A percentile compares a stretch with the other conserved stretches of the same genome.
phyloP scores from a whole-genome alignment of 1,284 basidiomycete species.

The Rhodotorula sp. region DNA sequence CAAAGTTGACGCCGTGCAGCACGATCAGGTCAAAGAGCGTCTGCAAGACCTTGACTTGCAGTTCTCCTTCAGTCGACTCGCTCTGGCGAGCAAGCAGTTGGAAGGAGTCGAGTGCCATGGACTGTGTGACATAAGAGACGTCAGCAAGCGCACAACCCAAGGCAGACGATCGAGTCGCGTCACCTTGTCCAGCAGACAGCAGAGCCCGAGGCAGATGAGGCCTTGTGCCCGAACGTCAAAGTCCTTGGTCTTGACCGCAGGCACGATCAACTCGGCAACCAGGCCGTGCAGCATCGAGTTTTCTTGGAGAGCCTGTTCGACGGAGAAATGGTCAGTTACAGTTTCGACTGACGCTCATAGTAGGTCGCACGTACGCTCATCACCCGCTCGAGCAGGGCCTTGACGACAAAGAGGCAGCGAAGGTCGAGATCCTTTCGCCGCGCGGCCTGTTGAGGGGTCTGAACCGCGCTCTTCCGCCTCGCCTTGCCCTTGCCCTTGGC shows the following conservation, averaged over 20 bases:
- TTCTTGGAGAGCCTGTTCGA: conserved; percentile 74
- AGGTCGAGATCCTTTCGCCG: conserved; percentile 71
- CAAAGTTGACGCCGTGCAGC: conserved; percentile 80
- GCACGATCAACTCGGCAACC: conserved; percentile 83
- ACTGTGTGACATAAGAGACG: conserved; percentile 51
- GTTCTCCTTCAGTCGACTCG: conserved; percentile 68
- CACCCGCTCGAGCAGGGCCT: conserved; percentile 85
- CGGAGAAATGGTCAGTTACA: too few species aligned
- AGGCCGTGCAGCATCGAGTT: conserved; percentile 91
- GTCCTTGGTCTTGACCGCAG: conserved; percentile 84
- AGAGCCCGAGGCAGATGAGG: conserved; percentile 78
- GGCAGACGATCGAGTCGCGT: conserved; percentile 30
- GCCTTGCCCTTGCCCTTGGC: conserved; percentile 21
- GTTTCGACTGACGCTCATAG: not conserved
- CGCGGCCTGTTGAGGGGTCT: conserved; percentile 57
- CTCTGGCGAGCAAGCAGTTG: conserved; percentile 85
- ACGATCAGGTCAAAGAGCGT: conserved; percentile 88
- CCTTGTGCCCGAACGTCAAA: conserved; percentile 80
- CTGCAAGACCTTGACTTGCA: conserved; percentile 78
- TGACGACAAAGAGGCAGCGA: conserved; percentile 81
- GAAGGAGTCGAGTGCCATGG: conserved; percentile 87
- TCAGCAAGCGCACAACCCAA: not conserved
- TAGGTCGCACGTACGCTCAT: conserved; percentile 63
- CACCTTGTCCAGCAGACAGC: conserved; percentile 74
- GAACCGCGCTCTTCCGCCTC: conserved; percentile 16